Base-by-base conservation (phyloP, 352 stramenopile species). In the Phytophthora constricta region DNA sequence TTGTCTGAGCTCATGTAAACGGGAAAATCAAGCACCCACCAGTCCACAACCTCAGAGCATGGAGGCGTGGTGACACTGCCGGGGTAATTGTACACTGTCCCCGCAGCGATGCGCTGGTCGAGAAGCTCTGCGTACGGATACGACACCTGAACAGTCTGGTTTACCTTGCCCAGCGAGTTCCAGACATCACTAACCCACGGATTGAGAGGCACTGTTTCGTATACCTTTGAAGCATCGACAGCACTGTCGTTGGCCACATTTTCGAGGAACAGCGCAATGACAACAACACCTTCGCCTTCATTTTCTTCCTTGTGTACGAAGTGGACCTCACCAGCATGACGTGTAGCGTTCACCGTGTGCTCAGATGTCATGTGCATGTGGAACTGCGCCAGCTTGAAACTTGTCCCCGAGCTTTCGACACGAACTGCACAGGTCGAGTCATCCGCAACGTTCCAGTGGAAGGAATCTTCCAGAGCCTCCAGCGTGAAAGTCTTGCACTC, bases 401-500 rank as follows among this genome's bases (percentile, higher is more conserved):
- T 62, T 42, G 10, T 76, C 47, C 72, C 80, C 79, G 58, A 76
- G 79, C 22, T 60, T 69, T 74, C 31, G 9, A 50, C 47, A 11
- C 8, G 8, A 25, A 19, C 7, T 17, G 11, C 39, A 78, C 72
- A 39, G 5, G 48, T 69, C 28, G 31, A 72, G 13, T 73, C 53
- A 34, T 51, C 65, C 27, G 26, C 48, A 31, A 82, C 55, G 51
- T 77, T 70, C 74, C 75, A 84, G 55, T 80, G 79, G 72, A 69
- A 82, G n/a, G 82, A 16, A n/a, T 84, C 72, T 25, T 76, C 72
- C n/a, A 84, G 72, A 0, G 66, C 76, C 54, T 75, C 71, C 26
- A 86, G 43, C 50, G 81, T 79, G 52, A 82, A 86, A 13, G 70
- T 54, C 27, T 72, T 45, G 58, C 77, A 86, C n/a, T 80, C 41